These are phyloP conservation scores for Asterophora parasitica DNA, from an alignment of 768 basidiomycete species.

Conservation along the genomic window DNA sequence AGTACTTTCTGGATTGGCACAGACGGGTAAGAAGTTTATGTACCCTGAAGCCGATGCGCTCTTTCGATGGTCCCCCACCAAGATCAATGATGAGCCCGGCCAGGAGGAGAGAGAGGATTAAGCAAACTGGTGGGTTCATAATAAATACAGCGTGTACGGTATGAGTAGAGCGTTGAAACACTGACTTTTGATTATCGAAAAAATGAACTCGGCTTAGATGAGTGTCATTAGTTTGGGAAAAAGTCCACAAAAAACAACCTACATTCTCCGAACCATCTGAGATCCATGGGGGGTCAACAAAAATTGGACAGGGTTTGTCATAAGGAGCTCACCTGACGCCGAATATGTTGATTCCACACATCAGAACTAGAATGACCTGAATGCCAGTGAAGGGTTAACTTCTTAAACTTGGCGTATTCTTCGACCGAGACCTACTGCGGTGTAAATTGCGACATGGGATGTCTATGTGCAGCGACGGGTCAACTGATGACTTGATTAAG, in stretches of 20 bases:
- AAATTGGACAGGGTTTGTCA: background rate
- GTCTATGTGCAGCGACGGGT: slow-evolving; percentile 24
- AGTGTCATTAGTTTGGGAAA: slow-evolving; percentile 1
- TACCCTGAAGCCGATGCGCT: slow-evolving; percentile 66
- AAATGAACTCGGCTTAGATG: slow-evolving; percentile 55
- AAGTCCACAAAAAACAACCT: slow-evolving; percentile 6
- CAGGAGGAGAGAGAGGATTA: slow-evolving; percentile 58
- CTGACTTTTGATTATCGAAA: slow-evolving; percentile 62
- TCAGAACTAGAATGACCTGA: slow-evolving; percentile 46
- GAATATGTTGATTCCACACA: slow-evolving; percentile 61
- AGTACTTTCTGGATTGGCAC: slow-evolving; percentile 11
- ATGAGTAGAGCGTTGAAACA: background rate
- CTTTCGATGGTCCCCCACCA: slow-evolving; percentile 68
- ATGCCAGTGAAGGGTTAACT: background rate
- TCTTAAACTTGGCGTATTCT: background rate
- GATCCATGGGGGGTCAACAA: too few species aligned
- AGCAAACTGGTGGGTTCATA: slow-evolving; percentile 33
- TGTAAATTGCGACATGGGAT: slow-evolving; percentile 51
- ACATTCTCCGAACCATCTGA: slow-evolving; percentile 64
- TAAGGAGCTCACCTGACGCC: slow-evolving; percentile 48
- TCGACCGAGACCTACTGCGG: slow-evolving; percentile 29
- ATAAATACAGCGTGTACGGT: background rate
- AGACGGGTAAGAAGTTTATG: slow-evolving; percentile 12
- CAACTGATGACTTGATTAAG: too few species aligned
- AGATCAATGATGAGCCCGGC: slow-evolving; percentile 68